Evolutionary conservation across 169 alveolate genomes (phyloP).

Genomic region (Plasmodium knowlesi): DNA sequence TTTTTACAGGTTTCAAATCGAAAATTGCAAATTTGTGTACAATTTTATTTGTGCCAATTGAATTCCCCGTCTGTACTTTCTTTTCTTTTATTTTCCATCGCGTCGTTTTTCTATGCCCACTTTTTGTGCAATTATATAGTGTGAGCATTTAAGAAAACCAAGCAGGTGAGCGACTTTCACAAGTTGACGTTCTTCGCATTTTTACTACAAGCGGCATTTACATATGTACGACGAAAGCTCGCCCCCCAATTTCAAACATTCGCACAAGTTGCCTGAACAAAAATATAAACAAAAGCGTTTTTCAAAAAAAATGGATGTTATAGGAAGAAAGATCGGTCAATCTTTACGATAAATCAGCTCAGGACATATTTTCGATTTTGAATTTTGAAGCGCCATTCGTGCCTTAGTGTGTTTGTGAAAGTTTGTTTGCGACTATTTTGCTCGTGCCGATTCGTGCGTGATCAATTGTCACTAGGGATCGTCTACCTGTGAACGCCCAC

Average conservation of each 20-base stretch:
- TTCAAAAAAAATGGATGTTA: constrained; percentile 31
- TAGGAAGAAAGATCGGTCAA: constrained; percentile 21
- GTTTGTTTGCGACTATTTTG: neutral
- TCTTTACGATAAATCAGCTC: constrained; percentile 37
- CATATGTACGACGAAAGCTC: neutral
- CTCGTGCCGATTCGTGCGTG: neutral
- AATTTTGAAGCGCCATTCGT: constrained; percentile 8
- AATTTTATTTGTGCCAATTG: neutral
- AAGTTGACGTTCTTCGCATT: neutral
- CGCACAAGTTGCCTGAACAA: neutral
- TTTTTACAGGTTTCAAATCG: neutral
- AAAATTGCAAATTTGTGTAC: neutral
- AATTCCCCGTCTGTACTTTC: neutral
- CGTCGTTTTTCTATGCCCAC: neutral
- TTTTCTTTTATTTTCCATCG: neutral
- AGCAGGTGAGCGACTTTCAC: neutral
- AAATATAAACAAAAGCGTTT: neutral
- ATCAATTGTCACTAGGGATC: neutral
- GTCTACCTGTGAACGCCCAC: neutral
- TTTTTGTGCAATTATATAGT: neutral
- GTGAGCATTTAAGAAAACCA: neutral
- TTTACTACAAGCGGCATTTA: neutral
- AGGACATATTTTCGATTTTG: constrained; percentile 50
- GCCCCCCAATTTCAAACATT: neutral
- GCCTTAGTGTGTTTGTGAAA: neutral